Evolutionary conservation across 1,284 basidiomycete genomes (phyloP).

Genomic region (Rugosomyces carneus): DNA sequence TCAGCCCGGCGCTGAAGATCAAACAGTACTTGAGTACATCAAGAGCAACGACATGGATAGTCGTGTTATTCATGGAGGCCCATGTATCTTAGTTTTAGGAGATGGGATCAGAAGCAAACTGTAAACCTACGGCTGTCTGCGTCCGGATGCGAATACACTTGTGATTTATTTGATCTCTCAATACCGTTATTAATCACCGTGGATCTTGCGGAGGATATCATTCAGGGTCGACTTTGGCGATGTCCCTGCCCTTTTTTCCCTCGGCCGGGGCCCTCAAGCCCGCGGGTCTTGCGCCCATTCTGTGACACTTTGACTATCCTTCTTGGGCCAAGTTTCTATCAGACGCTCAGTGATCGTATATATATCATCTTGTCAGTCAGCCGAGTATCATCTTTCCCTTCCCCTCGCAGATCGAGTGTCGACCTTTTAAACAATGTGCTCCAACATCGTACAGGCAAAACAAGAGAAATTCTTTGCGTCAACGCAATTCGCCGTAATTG

Average conservation of each 20-base stretch:
- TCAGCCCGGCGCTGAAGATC: slow-evolving; percentile 79
- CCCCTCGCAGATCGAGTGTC: not conserved
- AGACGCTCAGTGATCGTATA: not conserved
- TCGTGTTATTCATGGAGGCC: slow-evolving; percentile 67
- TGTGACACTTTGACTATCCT: slow-evolving; percentile 5
- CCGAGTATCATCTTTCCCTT: not conserved
- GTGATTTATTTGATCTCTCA: slow-evolving; percentile 4
- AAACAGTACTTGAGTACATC: slow-evolving; percentile 35
- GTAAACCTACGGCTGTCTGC: slow-evolving; percentile 1
- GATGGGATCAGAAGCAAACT: slow-evolving; percentile 36
- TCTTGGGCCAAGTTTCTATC: slow-evolving; percentile 11
- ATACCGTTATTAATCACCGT: slow-evolving; percentile 4
- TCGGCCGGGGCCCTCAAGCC: slow-evolving; percentile 4
- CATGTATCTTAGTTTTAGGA: slow-evolving; percentile 70
- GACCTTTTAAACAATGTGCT: slow-evolving; percentile 5
- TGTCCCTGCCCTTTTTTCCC: slow-evolving; percentile 5
- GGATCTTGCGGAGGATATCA: slow-evolving; percentile 5
- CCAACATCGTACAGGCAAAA: slow-evolving; percentile 9
- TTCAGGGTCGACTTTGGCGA: slow-evolving; percentile 3
- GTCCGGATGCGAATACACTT: slow-evolving; percentile 2
- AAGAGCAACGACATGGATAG: slow-evolving; percentile 48
- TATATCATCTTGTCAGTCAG: not conserved
- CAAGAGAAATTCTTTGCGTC: slow-evolving; percentile 51
- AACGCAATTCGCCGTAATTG: slow-evolving; percentile 58
- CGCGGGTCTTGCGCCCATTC: slow-evolving; percentile 10